A percentile compares a stretch with the other conserved stretches of the same genome.
Conservation (phyloP, 768 basidiomycete genomes). For the Suillus subaureus region DNA sequence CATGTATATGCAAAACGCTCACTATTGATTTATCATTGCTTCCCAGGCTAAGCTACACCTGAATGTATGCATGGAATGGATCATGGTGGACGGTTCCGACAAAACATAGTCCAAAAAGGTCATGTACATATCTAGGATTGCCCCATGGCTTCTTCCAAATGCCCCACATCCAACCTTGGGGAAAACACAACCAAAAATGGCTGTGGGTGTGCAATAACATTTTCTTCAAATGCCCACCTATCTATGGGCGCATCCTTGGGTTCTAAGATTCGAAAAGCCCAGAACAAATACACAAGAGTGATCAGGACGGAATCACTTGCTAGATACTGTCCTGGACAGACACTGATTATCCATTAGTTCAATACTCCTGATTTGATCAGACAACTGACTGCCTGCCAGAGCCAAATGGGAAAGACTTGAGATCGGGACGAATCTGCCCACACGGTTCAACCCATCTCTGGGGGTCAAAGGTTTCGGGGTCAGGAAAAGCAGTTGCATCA, state of each 20-base stretch:
- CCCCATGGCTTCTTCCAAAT: conserved; percentile 5
- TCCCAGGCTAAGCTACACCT: neutral
- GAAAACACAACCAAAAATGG: conserved; percentile 58
- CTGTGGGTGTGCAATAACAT: conserved; percentile 54
- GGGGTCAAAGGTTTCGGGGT: conserved; percentile 57
- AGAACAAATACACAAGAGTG: conserved; percentile 61
- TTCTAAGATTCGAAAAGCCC: conserved; percentile 57
- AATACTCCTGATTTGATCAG: neutral
- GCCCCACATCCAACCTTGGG: conserved; percentile 35
- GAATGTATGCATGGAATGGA: neutral
- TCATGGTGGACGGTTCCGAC: neutral
- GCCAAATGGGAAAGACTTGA: conserved; percentile 53
- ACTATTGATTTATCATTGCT: neutral
- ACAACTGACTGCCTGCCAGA: conserved; percentile 46
- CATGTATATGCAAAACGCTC: neutral
- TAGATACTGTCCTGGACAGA: conserved; percentile 61
- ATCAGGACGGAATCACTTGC: conserved; percentile 52
- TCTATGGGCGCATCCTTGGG: conserved; percentile 57
- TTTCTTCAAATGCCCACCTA: conserved; percentile 56
- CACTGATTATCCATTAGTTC: conserved; percentile 30
- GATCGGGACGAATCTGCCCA: conserved; percentile 47
- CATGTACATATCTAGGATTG: neutral
- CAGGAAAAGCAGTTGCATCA: conserved; percentile 50
- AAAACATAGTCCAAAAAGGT: neutral
- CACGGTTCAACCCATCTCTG: conserved; percentile 52